Percentiles rank a stretch among this genome's conserved stretches.
These are phyloP conservation scores for Austroboletus niveus DNA, from an alignment of 1,284 basidiomycete species.

Conservation along the genomic window DNA sequence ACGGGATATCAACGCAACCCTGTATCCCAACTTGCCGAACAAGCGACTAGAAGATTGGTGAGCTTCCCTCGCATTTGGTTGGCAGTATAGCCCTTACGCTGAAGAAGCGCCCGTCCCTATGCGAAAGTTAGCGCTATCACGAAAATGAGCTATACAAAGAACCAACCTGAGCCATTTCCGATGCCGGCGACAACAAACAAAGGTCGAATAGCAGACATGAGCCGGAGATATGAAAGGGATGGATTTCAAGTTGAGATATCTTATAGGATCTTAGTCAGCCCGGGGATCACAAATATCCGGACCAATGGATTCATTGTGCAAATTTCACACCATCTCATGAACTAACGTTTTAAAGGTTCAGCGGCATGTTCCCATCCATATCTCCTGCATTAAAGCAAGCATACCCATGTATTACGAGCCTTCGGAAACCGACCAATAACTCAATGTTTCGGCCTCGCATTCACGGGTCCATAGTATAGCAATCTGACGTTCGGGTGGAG, in stretches of 20 bases:
- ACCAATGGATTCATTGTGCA: too few species aligned
- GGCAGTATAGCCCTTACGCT: constrained; percentile 45
- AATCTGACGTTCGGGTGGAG: too few species aligned
- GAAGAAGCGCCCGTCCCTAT: constrained; percentile 60
- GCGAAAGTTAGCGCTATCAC: neutral
- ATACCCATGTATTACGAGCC: too few species aligned
- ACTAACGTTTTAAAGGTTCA: too few species aligned
- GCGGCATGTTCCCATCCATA: too few species aligned
- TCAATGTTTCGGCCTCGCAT: too few species aligned
- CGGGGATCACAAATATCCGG: constrained; percentile 13
- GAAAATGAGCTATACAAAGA: neutral
- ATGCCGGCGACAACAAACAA: constrained; percentile 55
- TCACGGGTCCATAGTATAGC: too few species aligned
- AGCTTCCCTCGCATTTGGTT: neutral
- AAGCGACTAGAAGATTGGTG: constrained; percentile 43
- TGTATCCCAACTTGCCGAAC: constrained; percentile 66
- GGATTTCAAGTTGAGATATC: too few species aligned
- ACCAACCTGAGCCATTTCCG: constrained; percentile 43
- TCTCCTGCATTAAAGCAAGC: too few species aligned
- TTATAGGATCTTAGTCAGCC: constrained; percentile 17
- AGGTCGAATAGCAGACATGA: constrained; percentile 40
- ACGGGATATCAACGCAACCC: constrained; percentile 66
- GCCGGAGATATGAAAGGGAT: too few species aligned
- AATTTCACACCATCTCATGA: neutral
- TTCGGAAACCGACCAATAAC: too few species aligned